These are phyloP conservation scores for Nymphaea thermarum DNA, from an alignment of 164 flowering plant genomes.

Conservation along the genomic window DNA sequence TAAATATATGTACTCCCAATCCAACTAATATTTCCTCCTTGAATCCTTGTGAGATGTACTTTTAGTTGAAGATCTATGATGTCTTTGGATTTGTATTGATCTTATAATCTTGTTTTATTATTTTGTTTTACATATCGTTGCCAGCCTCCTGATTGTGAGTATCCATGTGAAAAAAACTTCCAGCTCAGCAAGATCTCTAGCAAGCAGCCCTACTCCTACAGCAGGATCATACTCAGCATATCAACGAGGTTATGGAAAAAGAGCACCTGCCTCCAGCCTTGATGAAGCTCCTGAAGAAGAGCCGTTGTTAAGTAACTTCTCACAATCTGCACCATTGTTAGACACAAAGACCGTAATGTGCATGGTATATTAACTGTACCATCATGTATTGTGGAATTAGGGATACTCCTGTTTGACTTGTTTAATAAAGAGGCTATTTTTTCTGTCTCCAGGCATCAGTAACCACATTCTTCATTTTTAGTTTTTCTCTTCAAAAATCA, in stretches of 20 bases:
- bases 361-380: slow-evolving; percentile 40
- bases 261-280: slow-evolving; percentile 7
- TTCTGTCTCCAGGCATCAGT: slow-evolving; percentile 28
- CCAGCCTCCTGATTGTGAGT: background rate
- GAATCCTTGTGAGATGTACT: background rate
- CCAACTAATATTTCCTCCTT: too few relatives aligned
- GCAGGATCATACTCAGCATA: slow-evolving; percentile 27
- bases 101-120: background rate
- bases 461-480: slow-evolving; percentile 22
- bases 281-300: slow-evolving; percentile 22
- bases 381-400: slow-evolving; percentile 10
- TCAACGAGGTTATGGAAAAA: slow-evolving; percentile 8
- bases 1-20: too few relatives aligned
- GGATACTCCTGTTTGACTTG: background rate
- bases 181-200: slow-evolving; percentile 69
- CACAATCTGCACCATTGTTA: slow-evolving; percentile 24
- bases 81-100: background rate
- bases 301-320: slow-evolving; percentile 36
- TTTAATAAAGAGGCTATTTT: background rate
- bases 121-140: background rate
- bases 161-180: background rate
- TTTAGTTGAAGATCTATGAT: background rate
- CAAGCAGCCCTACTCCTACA: slow-evolving; percentile 41
- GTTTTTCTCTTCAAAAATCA: slow-evolving; percentile 11
- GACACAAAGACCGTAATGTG: slow-evolving; percentile 36